Percentiles rank a stretch among this genome's conserved stretches.
These are phyloP conservation scores for Rubia tinctorum DNA, from an alignment of 305 asterid species.

Conservation along the genomic window DNA sequence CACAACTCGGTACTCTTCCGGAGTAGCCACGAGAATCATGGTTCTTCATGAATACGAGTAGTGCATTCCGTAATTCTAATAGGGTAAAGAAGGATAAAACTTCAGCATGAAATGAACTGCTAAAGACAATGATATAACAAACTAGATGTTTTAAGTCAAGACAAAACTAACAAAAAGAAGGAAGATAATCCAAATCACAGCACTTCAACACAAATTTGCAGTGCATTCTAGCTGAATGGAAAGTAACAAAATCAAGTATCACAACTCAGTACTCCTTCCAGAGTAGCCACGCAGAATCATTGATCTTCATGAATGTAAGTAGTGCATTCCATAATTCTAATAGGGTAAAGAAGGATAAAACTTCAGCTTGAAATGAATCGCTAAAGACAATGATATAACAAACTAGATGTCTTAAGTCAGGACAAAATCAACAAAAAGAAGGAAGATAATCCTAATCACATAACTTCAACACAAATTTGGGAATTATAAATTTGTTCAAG, in stretches of 20 bases:
- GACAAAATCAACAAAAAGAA: background rate
- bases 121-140: background rate
- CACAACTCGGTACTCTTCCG: background rate
- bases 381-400: background rate
- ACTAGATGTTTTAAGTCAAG: background rate
- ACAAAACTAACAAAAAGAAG: background rate
- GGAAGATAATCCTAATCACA: background rate
- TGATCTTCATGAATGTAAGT: background rate
- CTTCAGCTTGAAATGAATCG: background rate
- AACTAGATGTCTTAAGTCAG: background rate
- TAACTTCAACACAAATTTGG: background rate
- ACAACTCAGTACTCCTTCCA: background rate
- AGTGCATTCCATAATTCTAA: background rate
- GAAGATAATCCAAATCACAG: background rate
- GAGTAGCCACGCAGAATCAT: background rate
- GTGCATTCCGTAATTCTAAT: background rate
- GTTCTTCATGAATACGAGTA: background rate
- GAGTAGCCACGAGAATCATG: background rate
- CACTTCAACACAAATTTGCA: background rate
- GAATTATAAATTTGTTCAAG: background rate
- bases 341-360: background rate
- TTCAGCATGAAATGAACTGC: background rate
- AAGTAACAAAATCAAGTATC: background rate
- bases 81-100: background rate
- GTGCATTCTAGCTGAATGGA: background rate